phyloP scores from a whole-genome alignment of 176 grass and related monocot species.

The Poa annua region DNA sequence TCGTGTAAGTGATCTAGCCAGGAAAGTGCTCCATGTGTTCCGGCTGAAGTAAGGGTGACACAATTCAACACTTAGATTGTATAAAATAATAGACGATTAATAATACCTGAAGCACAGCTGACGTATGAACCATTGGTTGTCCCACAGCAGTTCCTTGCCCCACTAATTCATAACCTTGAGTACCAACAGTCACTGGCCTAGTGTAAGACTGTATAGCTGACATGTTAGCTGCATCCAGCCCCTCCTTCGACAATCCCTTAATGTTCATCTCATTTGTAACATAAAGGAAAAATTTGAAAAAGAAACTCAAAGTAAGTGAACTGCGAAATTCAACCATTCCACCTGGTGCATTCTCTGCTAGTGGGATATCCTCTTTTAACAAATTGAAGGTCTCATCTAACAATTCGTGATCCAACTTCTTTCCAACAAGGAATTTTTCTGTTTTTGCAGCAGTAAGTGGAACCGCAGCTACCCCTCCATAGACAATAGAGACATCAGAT shows the following conservation, averaged over 20 bases:
- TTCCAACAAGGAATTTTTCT: constrained; percentile 63
- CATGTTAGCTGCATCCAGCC: constrained; percentile 52
- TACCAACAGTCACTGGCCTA: constrained; percentile 52
- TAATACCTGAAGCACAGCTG: constrained; percentile 86
- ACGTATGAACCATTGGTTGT: constrained; percentile 77
- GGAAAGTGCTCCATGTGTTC: not conserved
- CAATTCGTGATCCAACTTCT: constrained; percentile 66
- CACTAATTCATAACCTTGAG: constrained; percentile 81
- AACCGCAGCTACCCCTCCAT: constrained; percentile 82
- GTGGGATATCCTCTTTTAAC: constrained; percentile 79
- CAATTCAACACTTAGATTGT: constrained; percentile 15
- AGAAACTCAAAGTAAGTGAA: constrained; percentile 95
- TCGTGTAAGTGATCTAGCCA: not conserved
- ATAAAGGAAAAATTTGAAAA: constrained; percentile 94
- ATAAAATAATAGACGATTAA: constrained; percentile 20
- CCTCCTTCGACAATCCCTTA: constrained; percentile 57
- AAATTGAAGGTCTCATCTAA: constrained; percentile 63
- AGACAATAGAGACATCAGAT: constrained; percentile 79
- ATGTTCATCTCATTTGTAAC: constrained; percentile 79
- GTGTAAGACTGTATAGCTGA: constrained; percentile 69
- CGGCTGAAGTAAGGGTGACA: constrained; percentile 19
- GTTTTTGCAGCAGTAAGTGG: constrained; percentile 71
- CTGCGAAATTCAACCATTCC: constrained; percentile 97
- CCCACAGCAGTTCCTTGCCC: constrained; percentile 86
- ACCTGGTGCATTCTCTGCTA: constrained; percentile 86